Base-by-base conservation (phyloP, 192 early-diverging fungal genomes). In the Coemansia sp. region DNA sequence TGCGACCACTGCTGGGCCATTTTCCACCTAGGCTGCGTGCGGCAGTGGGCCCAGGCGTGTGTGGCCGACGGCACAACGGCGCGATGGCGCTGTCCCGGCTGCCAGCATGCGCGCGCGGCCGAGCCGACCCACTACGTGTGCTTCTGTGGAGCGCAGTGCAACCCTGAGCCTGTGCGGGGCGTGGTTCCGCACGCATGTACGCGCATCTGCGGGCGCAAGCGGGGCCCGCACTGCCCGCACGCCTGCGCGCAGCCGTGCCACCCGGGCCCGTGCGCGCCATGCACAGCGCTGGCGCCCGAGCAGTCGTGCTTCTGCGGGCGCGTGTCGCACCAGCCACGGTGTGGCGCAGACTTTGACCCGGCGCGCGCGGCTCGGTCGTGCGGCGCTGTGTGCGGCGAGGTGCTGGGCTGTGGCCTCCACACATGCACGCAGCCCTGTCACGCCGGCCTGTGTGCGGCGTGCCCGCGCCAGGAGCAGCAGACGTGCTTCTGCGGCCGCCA, bases 251-350 rank as follows among this genome's bases (percentile, higher is more conserved):
- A 87, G 87, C 90, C 88, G 27, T 97, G 96, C 72, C 96, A 97
- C 85, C 95, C 96, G 15, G 96, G 97, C 3, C 97, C 97, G 11
- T 97, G 96, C 65, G 91, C 93, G 54, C 94, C 95, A 3, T 98
- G 97, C 78, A 89, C 92, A 27, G 85, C 89, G 7, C 87, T 93
- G 77, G 91, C 91, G 3, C 92, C 93, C 4, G 76, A 88, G 24
- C 88, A 89, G 64, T 78, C 79, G 20, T 98, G 97, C 87, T 92
- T 87, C 76, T 98, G 97, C 85, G 95, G 94, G 4, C 90, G 89
- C 44, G 76, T 87, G 8, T 73, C 75, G 0, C 88, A 90, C 67
- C 88, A 90, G 59, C 77, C 88, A 22, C 86, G 92, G 57, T 98
- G 96, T 82, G 87, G 87, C 36, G 66, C 70, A 3, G 93, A 90